Base-by-base conservation (phyloP, 805 yeast genomes). In the Candida mattraensis region DNA sequence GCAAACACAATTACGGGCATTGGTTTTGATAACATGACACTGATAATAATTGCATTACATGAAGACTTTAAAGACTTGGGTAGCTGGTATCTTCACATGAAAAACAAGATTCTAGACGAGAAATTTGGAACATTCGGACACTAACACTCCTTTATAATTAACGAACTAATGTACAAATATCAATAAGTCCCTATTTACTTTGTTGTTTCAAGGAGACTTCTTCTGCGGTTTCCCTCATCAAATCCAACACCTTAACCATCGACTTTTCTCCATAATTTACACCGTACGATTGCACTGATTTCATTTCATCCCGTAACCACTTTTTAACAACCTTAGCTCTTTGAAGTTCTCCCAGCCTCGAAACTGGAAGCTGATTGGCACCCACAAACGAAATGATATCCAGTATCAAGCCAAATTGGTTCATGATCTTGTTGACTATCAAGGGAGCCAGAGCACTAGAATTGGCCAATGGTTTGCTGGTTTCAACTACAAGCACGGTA, bases 371-470 rank as follows among this genome's bases (percentile, higher is more conserved):
- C 10, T 70, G 72, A 4, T 77, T 81, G 30, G 69, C 68, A 33
- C 74, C 76, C 28, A 85, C 76, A 61, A 91, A 93, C 0, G 87
- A 83, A 23, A 93, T 83, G 27, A 91, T 74, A 58, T 94, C 97
- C 14, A 88, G 66, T 7, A 87, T 73, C 38, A 93, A 64, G 45
- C 87, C 93, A 57, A 89, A 96, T 42, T 76, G 81, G 43, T 84
- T 78, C 50, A 94, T 64, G 1, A 91, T 77, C 12, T 80, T 79
- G 45, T 86, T 83, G 27, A 86, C 88, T 28, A 93, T 73, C 15
- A 89, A 74, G 1, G 98, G 94, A 0, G 87, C 88, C 38, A 93
- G 58, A 1, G 93, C 78, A 1, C 96, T 81, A 37, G 79, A 63
- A 43, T 71, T 67, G 24, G 68, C 62, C 7, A 64, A 60, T 25